phyloP scores from a whole-genome alignment of 129 eudicot genomes.

The Ambrosia artemisiifolia region DNA sequence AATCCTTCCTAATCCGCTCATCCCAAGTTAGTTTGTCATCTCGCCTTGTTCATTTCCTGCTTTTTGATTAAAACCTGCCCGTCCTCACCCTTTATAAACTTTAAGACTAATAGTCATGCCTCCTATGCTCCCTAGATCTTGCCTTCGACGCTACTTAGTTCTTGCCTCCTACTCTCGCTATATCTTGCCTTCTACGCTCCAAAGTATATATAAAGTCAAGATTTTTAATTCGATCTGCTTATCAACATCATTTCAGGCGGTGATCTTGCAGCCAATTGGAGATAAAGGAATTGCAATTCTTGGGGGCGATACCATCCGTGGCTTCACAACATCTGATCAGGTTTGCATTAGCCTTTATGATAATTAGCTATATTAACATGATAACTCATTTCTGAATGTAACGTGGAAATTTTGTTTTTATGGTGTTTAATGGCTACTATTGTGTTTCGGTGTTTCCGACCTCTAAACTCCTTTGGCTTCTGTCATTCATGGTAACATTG shows the following conservation, averaged over 20 bases:
- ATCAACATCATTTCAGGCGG: constrained; percentile 52
- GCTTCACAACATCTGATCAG: constrained; percentile 97
- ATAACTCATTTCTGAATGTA: background rate
- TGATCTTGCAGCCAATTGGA: constrained; percentile 92
- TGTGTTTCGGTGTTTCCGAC: background rate
- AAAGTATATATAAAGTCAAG: background rate
- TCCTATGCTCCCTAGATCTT: too few relatives aligned
- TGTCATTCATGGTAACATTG: background rate
- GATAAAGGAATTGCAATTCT: constrained; percentile 81
- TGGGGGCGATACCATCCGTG: constrained; percentile 96
- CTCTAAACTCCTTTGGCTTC: background rate
- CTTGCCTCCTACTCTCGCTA: too few relatives aligned
- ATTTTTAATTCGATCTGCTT: constrained; percentile 2
- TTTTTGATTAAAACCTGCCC: too few relatives aligned
- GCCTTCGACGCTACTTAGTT: background rate
- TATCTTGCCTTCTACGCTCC: background rate
- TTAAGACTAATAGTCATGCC: too few relatives aligned
- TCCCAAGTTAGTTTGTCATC: too few relatives aligned
- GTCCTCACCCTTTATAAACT: too few relatives aligned
- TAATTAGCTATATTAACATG: constrained; percentile 4
- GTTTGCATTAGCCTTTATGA: constrained; percentile 32
- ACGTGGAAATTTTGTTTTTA: background rate
- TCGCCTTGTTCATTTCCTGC: too few relatives aligned
- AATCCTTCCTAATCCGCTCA: too few relatives aligned
- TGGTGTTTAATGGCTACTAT: background rate